Evolutionary conservation across 2,329 filamentous ascomycete genomes (phyloP).

Genomic region (Colletotrichum liriopes): DNA sequence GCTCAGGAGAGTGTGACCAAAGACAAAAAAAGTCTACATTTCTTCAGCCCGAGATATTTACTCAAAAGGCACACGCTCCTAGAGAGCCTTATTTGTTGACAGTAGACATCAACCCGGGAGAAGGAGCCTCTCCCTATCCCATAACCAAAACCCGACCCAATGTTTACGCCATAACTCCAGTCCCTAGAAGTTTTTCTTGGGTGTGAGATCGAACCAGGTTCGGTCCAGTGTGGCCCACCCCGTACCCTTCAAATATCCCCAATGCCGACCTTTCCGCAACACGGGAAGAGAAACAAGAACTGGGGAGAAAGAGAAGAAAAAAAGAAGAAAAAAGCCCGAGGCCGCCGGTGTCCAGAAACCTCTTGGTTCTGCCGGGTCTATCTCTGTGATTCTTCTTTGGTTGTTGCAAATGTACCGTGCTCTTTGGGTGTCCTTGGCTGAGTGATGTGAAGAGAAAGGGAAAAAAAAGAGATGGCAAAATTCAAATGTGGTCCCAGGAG

Average conservation of each 20-base stretch:
- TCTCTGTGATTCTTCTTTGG: conserved; percentile 7
- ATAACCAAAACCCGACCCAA: not conserved
- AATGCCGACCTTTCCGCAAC: not conserved
- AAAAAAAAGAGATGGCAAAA: not conserved
- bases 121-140: not conserved
- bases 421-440: not conserved
- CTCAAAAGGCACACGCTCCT: not conserved
- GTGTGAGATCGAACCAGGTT: not conserved
- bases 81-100: not conserved
- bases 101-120: not conserved
- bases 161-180: conserved; percentile 11
- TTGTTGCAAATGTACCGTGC: not conserved
- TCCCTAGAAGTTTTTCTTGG: not conserved
- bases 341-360: not conserved
- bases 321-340: not conserved
- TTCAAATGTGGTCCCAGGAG: not conserved
- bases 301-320: not conserved
- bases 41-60: not conserved
- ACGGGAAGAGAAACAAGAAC: not conserved
- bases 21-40: not conserved
- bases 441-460: conserved; percentile 1
- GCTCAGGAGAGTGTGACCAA: not conserved
- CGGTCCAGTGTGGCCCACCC: not conserved
- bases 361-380: not conserved
- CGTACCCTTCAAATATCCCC: not conserved